A percentile compares a stretch with the other conserved stretches of the same genome.
Evolutionary conservation across 2,329 filamentous ascomycete genomes (phyloP).

Genomic region (Alternaria rosae): DNA sequence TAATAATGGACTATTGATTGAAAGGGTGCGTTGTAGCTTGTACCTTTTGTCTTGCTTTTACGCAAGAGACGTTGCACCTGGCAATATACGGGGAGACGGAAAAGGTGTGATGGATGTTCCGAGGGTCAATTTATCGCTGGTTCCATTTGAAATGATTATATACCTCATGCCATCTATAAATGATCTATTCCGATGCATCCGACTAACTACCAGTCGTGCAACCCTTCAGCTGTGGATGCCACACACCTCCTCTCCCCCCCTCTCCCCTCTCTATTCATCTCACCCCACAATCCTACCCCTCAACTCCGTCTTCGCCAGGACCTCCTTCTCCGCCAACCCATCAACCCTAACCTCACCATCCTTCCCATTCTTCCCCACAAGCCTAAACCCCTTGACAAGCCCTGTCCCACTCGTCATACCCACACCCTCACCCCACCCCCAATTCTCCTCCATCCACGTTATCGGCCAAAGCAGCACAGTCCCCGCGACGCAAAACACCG

Average conservation of each 20-base stretch:
- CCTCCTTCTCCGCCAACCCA: constrained; percentile 17
- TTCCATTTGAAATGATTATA: no score
- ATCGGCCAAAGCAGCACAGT: constrained; percentile 61
- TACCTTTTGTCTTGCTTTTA: no score
- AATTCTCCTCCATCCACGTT: constrained; percentile 34
- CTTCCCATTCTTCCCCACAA: constrained; percentile 10
- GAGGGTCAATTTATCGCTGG: no score
- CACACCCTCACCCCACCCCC: constrained; percentile 21
- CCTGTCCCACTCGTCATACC: constrained; percentile 11
- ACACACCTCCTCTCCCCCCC: background rate
- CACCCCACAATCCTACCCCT: constrained; percentile 21
- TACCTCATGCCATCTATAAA: no score
- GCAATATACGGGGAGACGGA: no score
- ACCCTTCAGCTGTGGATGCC: background rate
- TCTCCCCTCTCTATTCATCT: background rate
- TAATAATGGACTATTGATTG: no score
- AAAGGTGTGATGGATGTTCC: no score
- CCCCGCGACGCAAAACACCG: constrained; percentile 69
- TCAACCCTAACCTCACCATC: constrained; percentile 13
- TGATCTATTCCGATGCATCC: no score
- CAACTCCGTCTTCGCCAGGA: constrained; percentile 18
- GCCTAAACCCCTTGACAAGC: background rate
- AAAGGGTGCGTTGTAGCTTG: no score
- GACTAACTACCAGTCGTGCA: background rate
- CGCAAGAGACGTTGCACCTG: no score